Conservation (phyloP, 1,284 basidiomycete genomes). For the Rhizoctonia solani region DNA sequence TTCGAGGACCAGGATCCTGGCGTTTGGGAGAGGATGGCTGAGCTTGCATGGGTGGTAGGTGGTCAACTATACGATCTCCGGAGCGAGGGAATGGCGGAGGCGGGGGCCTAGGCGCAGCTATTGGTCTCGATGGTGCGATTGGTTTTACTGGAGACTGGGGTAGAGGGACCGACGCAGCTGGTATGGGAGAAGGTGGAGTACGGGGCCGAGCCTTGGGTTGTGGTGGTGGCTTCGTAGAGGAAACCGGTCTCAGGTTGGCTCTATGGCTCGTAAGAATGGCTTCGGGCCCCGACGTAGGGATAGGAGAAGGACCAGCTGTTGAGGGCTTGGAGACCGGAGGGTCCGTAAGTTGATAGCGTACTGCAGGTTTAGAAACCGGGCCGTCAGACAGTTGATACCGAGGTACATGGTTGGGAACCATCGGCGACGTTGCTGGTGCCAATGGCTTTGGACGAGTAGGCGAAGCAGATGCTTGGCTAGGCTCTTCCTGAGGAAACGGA, state of each 20-base stretch:
- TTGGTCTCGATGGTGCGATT: neutral
- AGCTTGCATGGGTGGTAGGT: neutral
- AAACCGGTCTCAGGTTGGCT: conserved; percentile 17
- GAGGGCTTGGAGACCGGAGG: neutral
- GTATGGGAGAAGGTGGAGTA: neutral
- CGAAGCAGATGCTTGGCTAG: neutral
- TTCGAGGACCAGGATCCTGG: conserved; percentile 9
- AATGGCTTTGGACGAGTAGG: neutral
- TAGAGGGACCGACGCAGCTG: neutral
- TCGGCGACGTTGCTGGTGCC: neutral
- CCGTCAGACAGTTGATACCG: conserved; percentile 22
- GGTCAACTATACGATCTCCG: neutral
- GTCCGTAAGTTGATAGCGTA: conserved; percentile 12
- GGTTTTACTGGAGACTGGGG: neutral
- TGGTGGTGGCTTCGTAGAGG: conserved; percentile 1
- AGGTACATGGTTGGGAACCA: neutral
- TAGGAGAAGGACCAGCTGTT: neutral
- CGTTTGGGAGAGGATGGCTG: neutral
- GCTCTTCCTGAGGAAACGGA: neutral
- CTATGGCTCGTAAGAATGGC: conserved; percentile 2
- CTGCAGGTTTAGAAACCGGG: conserved; percentile 7
- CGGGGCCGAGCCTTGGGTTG: neutral
- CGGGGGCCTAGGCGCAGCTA: neutral
- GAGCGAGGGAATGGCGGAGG: neutral
- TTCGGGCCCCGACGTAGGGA: neutral